These are phyloP conservation scores for Cardamine chenopodiifolia DNA, from an alignment of 345 rosid species.

Conservation along the genomic window DNA sequence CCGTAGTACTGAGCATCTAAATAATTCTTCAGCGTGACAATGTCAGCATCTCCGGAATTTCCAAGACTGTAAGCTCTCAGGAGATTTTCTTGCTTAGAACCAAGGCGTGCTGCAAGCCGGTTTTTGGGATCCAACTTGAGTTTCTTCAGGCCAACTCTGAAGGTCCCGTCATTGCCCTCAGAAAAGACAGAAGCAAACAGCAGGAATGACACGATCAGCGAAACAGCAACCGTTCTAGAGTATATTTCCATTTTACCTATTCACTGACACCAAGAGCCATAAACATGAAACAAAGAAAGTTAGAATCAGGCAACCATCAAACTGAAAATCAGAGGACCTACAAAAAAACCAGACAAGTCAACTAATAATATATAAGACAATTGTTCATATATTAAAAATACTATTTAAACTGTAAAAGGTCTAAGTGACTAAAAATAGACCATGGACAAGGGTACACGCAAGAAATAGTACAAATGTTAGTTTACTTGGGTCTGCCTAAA, in stretches of 20 bases:
- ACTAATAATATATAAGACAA: not conserved
- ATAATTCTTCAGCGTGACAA: constrained; percentile 68
- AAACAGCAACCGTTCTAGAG: constrained; percentile 39
- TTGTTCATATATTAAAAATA: not conserved
- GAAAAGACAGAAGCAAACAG: constrained; percentile 48
- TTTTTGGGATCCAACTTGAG: constrained; percentile 59
- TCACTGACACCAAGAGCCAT: not conserved
- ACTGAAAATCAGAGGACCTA: not conserved
- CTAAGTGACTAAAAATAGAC: constrained; percentile 21
- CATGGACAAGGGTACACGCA: constrained; percentile 24
- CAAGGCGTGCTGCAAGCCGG: constrained; percentile 59
- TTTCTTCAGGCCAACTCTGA: constrained; percentile 76
- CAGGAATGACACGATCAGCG: constrained; percentile 51
- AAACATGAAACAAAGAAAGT: constrained; percentile 12
- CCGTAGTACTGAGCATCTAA: constrained; percentile 96
- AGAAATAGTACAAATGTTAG: not conserved
- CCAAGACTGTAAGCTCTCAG: constrained; percentile 49
- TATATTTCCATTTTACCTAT: constrained; percentile 61
- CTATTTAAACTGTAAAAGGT: not conserved
- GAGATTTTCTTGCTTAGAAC: constrained; percentile 51
- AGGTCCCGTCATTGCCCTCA: constrained; percentile 53
- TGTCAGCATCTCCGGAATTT: constrained; percentile 52
- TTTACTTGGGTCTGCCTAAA: constrained; percentile 25
- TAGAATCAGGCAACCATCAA: constrained; percentile 3
- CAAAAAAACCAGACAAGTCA: constrained; percentile 3